phyloP scores from a whole-genome alignment of 164 flowering plant species.

The Pachysandra terminalis region DNA sequence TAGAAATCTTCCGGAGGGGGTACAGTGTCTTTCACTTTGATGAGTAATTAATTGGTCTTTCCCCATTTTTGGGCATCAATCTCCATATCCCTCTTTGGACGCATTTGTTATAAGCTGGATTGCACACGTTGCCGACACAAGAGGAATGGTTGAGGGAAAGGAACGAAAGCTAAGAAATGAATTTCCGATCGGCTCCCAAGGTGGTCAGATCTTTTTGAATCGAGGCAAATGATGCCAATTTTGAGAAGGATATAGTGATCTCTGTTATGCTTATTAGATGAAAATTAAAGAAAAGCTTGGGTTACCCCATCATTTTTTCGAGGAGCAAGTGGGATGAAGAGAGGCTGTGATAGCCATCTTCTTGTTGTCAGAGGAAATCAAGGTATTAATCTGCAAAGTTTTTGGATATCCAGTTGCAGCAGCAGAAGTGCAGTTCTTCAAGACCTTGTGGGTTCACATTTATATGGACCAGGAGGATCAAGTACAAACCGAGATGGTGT shows the following conservation, averaged over 20 bases:
- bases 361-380: not conserved
- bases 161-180: not conserved
- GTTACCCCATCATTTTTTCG: not conserved
- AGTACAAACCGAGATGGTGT: no score
- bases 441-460: no score
- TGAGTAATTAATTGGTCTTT: conserved; percentile 5
- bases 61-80: no score
- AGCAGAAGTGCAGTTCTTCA: no score
- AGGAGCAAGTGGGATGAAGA: not conserved
- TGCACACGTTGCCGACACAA: not conserved
- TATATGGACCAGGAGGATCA: no score
- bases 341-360: not conserved
- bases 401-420: no score
- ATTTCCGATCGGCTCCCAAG: not conserved
- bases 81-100: not conserved
- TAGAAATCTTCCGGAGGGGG: conserved; percentile 41
- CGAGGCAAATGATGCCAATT: not conserved
- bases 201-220: not conserved
- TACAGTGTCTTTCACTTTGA: conserved; percentile 58
- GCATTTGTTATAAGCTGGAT: not conserved
- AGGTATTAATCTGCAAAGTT: no score
- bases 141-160: not conserved
- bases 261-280: not conserved
- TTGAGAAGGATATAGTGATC: not conserved
- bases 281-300: not conserved